These are phyloP conservation scores for Eucalyptus caleyi DNA, from an alignment of 345 rosid species.

Conservation along the genomic window DNA sequence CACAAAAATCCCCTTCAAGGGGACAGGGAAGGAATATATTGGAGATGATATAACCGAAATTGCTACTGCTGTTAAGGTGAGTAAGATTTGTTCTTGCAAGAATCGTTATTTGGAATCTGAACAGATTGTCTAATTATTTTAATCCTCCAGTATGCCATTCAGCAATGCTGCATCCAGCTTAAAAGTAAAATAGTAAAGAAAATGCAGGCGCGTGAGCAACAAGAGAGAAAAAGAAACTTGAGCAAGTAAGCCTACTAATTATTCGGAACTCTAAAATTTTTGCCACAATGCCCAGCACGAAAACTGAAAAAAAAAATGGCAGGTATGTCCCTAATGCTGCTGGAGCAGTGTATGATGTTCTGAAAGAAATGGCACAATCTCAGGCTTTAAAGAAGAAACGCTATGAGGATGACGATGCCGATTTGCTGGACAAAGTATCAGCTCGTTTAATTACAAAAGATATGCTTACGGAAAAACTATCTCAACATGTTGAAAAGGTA, in stretches of 20 bases:
- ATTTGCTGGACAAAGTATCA: constrained; percentile 46
- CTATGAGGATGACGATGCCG: constrained; percentile 32
- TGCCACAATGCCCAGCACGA: neutral
- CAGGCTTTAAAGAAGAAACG: constrained; percentile 49
- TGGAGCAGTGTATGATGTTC: constrained; percentile 59
- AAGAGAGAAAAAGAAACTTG: constrained; percentile 81
- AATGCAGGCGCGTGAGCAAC: constrained; percentile 86
- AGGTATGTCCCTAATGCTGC: constrained; percentile 89
- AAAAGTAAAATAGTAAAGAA: constrained; percentile 76
- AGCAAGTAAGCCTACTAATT: constrained; percentile 39
- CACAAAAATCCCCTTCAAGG: constrained; percentile 96
- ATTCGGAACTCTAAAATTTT: neutral
- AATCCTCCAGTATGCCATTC: constrained; percentile 62
- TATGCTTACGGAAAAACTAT: constrained; percentile 57
- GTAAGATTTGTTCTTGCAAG: neutral
- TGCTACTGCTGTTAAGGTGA: constrained; percentile 86
- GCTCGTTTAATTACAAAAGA: constrained; percentile 52
- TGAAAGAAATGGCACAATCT: constrained; percentile 57
- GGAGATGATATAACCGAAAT: constrained; percentile 95
- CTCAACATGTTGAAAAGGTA: constrained; percentile 87
- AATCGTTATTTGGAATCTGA: neutral
- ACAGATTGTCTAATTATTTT: constrained; percentile 1
- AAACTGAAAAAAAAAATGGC: neutral
- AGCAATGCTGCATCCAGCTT: constrained; percentile 94
- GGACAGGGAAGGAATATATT: constrained; percentile 90